These are phyloP conservation scores for Pyricularia grisea DNA, from an alignment of 2,329 filamentous ascomycete species.

Conservation along the genomic window DNA sequence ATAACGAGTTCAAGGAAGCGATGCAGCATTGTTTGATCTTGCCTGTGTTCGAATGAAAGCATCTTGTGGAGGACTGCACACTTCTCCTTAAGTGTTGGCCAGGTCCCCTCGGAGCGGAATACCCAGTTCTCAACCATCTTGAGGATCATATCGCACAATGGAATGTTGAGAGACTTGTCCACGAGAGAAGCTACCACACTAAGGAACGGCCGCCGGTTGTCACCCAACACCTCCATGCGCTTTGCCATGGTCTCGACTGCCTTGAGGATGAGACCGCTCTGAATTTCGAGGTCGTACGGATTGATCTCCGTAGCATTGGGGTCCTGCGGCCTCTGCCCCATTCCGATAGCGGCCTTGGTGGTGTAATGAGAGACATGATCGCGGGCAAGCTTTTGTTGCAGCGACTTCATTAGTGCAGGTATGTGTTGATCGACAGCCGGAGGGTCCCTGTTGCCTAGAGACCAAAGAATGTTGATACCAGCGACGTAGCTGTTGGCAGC, in stretches of 20 bases:
- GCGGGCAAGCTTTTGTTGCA: conserved; percentile 84
- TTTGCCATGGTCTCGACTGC: conserved; percentile 87
- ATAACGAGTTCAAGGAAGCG: conserved; percentile 96
- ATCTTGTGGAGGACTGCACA: conserved; percentile 99
- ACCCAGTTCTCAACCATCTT: conserved; percentile 94
- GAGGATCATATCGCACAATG: conserved; percentile 84
- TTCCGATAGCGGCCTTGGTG: conserved; percentile 16
- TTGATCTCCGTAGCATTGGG: conserved; percentile 54
- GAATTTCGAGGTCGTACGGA: conserved; percentile 75
- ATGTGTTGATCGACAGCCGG: conserved; percentile 88
- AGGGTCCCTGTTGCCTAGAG: conserved; percentile 74
- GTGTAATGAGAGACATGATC: conserved; percentile 80
- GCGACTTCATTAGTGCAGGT: conserved; percentile 77
- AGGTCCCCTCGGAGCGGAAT: conserved; percentile 88
- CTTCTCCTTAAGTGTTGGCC: conserved; percentile 97
- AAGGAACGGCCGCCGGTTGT: conserved; percentile 85
- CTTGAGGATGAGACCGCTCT: conserved; percentile 86
- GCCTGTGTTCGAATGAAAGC: conserved; percentile 83
- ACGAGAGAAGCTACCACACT: conserved; percentile 92
- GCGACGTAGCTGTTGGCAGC: conserved; percentile 74
- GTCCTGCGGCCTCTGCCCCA: conserved; percentile 21
- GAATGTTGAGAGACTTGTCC: conserved; percentile 82
- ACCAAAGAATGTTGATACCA: conserved; percentile 90
- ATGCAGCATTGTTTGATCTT: conserved; percentile 75
- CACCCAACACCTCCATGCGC: conserved; percentile 85